Base-by-base conservation (phyloP, 225 moss, liverwort and hornwort species). In the Bryum argenteum region DNA sequence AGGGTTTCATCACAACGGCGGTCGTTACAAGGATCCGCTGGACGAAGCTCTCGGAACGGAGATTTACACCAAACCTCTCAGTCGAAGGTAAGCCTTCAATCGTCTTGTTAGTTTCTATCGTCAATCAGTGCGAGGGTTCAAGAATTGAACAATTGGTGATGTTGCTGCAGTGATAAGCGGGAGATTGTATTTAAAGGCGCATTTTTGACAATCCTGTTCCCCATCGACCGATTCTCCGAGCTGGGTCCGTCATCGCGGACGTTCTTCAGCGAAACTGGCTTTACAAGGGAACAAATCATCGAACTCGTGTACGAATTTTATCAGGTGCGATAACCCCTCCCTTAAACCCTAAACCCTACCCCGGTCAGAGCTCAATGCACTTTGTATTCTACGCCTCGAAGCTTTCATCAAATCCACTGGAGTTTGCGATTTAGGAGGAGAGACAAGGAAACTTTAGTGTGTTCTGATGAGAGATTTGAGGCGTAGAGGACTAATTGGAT, bases 151-250 rank as follows among this genome's bases (percentile, higher is more conserved):
- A 12, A 11, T 2, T 22, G 56, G 38, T 48, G 11, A 16, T 3
- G 53, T 42, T 53, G n/a, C n/a, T 26, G 75, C 73, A 84, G 87
- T 79, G 89, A 86, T 9, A 89, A 81, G 72, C 81, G 78, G 42
- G 89, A 89, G 75, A 75, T 70, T 7, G 86, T 89, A n/a, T 89
- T 81, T 41, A 76, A 57, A 76, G 76, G 83, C 24, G 48, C 83
- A 47, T 89, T 89, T 62, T 62, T 89, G 76, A 86, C 89, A 56
- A 80, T 89, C 20, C 21, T 83, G 58, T 86, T 89, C 60, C 86
- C 86, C 45, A 72, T 89, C n/a, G 86, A 89, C 70, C 86, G 85
- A 51, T 86, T 89, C 76, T 82, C 73, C 41, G 89, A 89, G 70
- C 65, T 86, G 58, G 89, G 89, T 10, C 89, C 86, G 40, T 76